A percentile compares a stretch with the other conserved stretches of the same genome.
These are phyloP conservation scores for Termitomyces sp. DNA, from an alignment of 768 basidiomycete species.

Conservation along the genomic window DNA sequence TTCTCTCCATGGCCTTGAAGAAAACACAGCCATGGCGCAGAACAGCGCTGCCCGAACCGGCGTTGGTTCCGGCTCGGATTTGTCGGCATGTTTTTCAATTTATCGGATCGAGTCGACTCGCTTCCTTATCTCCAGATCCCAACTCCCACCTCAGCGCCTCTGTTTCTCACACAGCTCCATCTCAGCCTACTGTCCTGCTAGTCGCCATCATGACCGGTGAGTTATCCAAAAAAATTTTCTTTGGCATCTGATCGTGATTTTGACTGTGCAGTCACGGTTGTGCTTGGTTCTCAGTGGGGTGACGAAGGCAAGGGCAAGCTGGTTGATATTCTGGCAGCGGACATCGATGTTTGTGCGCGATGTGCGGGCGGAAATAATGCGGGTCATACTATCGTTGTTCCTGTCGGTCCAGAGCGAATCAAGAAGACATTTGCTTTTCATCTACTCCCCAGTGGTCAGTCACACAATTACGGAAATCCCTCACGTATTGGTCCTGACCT, in stretches of 20 bases:
- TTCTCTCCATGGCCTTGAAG: constrained; percentile 17
- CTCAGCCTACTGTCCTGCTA: neutral
- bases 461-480: neutral
- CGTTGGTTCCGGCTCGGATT: constrained; percentile 3
- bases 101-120: neutral
- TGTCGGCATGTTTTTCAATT: constrained; percentile 3
- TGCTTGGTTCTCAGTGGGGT: constrained; percentile 89
- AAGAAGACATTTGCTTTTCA: constrained; percentile 94
- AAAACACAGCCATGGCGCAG: constrained; percentile 45
- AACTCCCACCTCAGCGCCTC: neutral
- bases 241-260: neutral
- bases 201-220: constrained; percentile 7
- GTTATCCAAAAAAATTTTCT: neutral
- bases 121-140: neutral
- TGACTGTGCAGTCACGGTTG: constrained; percentile 51
- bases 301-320: constrained; percentile 96
- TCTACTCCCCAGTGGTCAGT: constrained; percentile 82
- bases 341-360: constrained; percentile 89
- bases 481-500: constrained; percentile 1
- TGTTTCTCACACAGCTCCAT: neutral
- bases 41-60: neutral
- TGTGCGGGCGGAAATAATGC: constrained; percentile 99
- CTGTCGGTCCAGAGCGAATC: constrained; percentile 59
- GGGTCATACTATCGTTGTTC: constrained; percentile 95
- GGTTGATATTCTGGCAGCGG: constrained; percentile 90